A percentile compares a stretch with the other conserved stretches of the same genome.
Conservation (phyloP, 1,284 basidiomycete species). For the Trametes hirsuta region DNA sequence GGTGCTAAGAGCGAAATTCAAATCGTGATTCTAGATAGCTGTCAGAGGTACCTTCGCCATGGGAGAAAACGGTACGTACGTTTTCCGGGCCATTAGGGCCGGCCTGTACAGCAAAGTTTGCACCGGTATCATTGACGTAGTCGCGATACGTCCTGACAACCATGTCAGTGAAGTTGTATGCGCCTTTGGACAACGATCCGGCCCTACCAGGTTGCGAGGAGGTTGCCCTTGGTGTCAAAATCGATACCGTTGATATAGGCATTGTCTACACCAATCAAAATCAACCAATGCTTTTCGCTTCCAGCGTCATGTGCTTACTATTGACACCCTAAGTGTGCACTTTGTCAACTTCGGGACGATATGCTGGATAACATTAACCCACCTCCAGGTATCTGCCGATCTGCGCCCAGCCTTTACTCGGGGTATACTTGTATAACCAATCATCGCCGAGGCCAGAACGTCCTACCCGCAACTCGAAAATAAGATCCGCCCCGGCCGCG, state of each 20-base stretch:
- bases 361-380: not conserved
- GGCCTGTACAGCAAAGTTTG: constrained; percentile 45
- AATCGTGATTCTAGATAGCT: constrained; percentile 43
- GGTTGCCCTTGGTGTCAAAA: constrained; percentile 37
- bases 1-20: constrained; percentile 42
- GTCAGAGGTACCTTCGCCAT: not conserved
- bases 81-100: constrained; percentile 52
- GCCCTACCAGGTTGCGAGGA: constrained; percentile 43
- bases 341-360: not conserved
- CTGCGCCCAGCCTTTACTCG: constrained; percentile 37
- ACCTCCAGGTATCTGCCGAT: constrained; percentile 44
- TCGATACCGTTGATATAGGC: constrained; percentile 51
- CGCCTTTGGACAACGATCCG: not conserved
- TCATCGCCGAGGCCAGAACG: constrained; percentile 47
- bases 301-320: constrained; percentile 27
- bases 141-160: constrained; percentile 45
- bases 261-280: constrained; percentile 35
- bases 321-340: constrained; percentile 36
- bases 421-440: constrained; percentile 45
- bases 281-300: no score
- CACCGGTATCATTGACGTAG: constrained; percentile 45
- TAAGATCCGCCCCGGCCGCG: constrained; percentile 31
- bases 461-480: constrained; percentile 45
- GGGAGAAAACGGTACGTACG: constrained; percentile 25
- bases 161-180: not conserved